phyloP scores from a whole-genome alignment of 2,329 filamentous ascomycete species.

The Ophiostoma populinum region DNA sequence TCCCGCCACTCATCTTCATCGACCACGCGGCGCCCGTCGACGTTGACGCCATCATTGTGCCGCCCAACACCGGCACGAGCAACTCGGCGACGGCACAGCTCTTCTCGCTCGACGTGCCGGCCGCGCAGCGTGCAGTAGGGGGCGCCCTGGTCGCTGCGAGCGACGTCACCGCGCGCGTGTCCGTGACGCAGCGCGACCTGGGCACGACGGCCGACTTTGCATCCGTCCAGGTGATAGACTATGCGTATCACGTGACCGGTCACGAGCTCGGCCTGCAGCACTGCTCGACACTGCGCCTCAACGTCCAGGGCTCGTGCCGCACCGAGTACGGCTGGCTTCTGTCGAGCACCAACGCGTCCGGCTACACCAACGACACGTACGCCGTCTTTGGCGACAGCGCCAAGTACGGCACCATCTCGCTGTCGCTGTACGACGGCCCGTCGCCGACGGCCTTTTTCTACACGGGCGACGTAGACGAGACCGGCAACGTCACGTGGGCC shows the following conservation, averaged over 20 bases:
- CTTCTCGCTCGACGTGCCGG: constrained; percentile 20
- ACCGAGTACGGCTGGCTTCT: constrained; percentile 16
- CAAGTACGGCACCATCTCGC: constrained; percentile 7
- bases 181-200: constrained; percentile 6
- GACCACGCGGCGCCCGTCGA: constrained; percentile 9
- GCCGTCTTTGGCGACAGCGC: constrained; percentile 7
- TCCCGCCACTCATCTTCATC: constrained; percentile 9
- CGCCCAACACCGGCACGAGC: constrained; percentile 7
- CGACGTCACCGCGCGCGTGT: constrained; percentile 4
- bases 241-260: constrained; percentile 14
- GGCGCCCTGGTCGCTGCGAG: constrained; percentile 69
- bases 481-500: constrained; percentile 14
- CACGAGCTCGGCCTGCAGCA: constrained; percentile 16
- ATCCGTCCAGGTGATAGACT: constrained; percentile 12
- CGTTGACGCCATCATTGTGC: constrained; percentile 7
- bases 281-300: constrained; percentile 12
- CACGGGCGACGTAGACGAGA: constrained; percentile 4
- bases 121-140: constrained; percentile 72
- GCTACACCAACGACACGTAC: constrained; percentile 10
- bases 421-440: constrained; percentile 9
- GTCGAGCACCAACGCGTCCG: constrained; percentile 8
- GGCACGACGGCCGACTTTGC: constrained; percentile 10
- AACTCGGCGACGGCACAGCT: constrained; percentile 7
- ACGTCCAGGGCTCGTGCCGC: constrained; percentile 14
- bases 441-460: constrained; percentile 8